A percentile compares a stretch with the other conserved stretches of the same genome.
These are phyloP conservation scores for Euphorbia peplus DNA, from an alignment of 345 rosid genomes.

Conservation along the genomic window DNA sequence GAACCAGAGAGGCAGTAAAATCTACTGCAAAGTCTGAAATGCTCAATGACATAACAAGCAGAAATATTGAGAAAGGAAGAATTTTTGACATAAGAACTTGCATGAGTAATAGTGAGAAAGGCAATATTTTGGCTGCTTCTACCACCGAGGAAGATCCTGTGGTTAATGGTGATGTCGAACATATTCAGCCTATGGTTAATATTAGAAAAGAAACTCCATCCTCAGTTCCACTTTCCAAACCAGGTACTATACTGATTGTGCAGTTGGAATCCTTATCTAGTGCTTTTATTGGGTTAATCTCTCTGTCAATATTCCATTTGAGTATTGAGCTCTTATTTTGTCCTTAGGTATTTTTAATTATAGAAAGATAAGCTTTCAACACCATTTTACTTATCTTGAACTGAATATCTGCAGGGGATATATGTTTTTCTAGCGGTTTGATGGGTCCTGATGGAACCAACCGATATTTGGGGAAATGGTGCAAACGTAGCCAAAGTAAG, in stretches of 20 bases:
- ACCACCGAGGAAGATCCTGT: constrained; percentile 31
- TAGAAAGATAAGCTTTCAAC: background rate
- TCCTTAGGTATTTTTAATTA: background rate
- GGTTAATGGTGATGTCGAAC: constrained; percentile 20
- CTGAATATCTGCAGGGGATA: constrained; percentile 40
- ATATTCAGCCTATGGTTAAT: constrained; percentile 39
- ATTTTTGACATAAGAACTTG: constrained; percentile 19
- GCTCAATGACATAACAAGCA: constrained; percentile 12
- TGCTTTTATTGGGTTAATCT: background rate
- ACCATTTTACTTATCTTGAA: background rate
- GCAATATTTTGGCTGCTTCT: constrained; percentile 20
- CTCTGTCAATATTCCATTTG: background rate
- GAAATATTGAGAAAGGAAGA: constrained; percentile 13
- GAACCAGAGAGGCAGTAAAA: constrained; percentile 16
- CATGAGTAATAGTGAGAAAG: constrained; percentile 15
- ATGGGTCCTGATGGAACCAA: constrained; percentile 72
- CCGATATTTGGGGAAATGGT: constrained; percentile 79
- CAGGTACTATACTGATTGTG: constrained; percentile 41
- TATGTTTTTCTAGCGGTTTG: constrained; percentile 65
- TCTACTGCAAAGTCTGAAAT: constrained; percentile 17
- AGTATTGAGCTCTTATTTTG: background rate
- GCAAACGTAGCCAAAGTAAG: constrained; percentile 57
- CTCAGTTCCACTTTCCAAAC: constrained; percentile 31
- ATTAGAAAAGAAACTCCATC: constrained; percentile 45
- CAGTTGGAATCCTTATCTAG: constrained; percentile 5